Evolutionary conservation across 2,329 filamentous ascomycete genomes (phyloP), one percentile per base, ranked within the genome.

Genomic region (Dactylellina drechsleri): DNA sequence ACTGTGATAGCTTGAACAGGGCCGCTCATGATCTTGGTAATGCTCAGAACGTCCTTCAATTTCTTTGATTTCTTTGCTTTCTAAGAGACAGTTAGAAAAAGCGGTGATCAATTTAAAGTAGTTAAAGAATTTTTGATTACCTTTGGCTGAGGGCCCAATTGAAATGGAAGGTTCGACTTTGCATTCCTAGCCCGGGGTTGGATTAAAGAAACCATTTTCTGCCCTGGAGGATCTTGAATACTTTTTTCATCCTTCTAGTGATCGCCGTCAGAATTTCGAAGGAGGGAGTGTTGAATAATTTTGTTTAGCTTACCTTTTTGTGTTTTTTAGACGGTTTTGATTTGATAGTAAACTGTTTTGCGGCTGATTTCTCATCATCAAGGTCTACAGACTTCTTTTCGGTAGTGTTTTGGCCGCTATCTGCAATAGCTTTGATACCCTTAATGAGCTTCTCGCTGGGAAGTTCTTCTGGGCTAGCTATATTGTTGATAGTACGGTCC

Each of bases 61-160:
- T 65, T 68, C 45, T 53, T 53, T 15, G 43, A 16, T 8, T 65
- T 71, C 15, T 64, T 64, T 5, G 49, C 23, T 43, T 65, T 64
- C 43, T 62, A 47, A 36, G 10, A 36, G 31, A 36, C 31, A 10
- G 31, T 36, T 10, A 36, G 31, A 36, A 7, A 36, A 36, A 10
- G 2, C 6, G 6, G 6, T 10, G 31, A 36, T 36, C 6, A 8
- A 36, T 8, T 36, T 2, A 7, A 36, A 36, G 6, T 36, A 36
- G 2, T 36, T 36, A 1, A 10, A 7, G 31, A 36, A 36, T 7
- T 3, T 36, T 36, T 36, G 16, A 6, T 15, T 65, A 65, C 71
- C 47, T 75, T 75, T 7, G 71, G 71, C 41, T 75, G 71, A 10
- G 71, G 71, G 15, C 64, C 54, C 71, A 75, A 65, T 20, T 68